Percentiles rank a stretch among this genome's conserved stretches.
Evolutionary conservation across 2,329 filamentous ascomycete species (phyloP).

Genomic region (Diaporthe citriasiana): DNA sequence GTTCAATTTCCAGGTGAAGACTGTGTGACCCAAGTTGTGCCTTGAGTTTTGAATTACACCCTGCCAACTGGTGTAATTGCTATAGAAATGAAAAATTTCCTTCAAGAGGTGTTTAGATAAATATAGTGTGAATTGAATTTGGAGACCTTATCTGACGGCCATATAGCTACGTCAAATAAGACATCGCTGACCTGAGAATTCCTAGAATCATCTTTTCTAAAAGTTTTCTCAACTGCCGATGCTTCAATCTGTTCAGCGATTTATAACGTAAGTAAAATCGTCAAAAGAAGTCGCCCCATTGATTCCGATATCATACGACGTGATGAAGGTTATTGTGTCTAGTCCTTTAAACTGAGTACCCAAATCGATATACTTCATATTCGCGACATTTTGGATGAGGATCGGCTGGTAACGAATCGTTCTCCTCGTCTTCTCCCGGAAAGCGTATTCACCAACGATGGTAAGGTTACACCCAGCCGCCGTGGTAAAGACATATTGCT

Average conservation of each 20-base stretch:
- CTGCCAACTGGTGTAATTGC: too few relatives aligned
- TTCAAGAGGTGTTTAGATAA: not conserved
- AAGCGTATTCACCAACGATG: not conserved
- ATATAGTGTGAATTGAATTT: not conserved
- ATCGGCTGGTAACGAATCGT: slow-evolving; percentile 13
- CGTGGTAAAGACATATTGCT: not conserved
- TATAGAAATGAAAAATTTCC: not conserved
- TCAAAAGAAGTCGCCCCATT: slow-evolving; percentile 21
- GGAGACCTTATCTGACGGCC: not conserved
- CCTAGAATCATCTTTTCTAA: not conserved
- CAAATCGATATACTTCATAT: not conserved
- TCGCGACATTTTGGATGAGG: not conserved
- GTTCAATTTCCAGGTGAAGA: not conserved
- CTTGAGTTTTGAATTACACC: too few relatives aligned
- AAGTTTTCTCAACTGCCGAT: not conserved
- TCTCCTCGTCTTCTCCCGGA: not conserved
- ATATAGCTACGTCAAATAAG: not conserved
- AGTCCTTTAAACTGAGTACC: slow-evolving; percentile 10
- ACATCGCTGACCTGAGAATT: too few relatives aligned
- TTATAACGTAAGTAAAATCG: slow-evolving; percentile 15
- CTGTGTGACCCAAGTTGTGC: too few relatives aligned
- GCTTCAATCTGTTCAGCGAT: not conserved
- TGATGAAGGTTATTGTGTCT: not conserved
- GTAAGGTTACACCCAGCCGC: slow-evolving; percentile 7
- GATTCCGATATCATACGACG: not conserved